Percentiles rank a stretch among this genome's conserved stretches.
Evolutionary conservation across 176 grass and related monocot species (phyloP).

Genomic region (Pontederia crassipes): DNA sequence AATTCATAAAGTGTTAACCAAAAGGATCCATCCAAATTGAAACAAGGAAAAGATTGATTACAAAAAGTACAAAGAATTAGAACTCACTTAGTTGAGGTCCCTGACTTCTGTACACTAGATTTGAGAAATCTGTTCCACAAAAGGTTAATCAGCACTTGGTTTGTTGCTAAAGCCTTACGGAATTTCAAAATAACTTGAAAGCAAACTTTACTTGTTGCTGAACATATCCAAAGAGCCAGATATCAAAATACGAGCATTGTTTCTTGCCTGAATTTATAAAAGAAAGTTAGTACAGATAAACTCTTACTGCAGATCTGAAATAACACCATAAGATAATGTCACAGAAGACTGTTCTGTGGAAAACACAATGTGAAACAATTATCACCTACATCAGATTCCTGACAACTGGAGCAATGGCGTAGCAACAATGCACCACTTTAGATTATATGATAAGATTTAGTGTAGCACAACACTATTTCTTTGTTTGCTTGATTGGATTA

Average conservation of each 20-base stretch:
- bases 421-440: too few relatives aligned
- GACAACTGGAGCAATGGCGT: too few relatives aligned
- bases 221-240: slow-evolving; percentile 88
- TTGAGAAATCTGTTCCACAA: slow-evolving; percentile 54
- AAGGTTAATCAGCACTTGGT: background rate
- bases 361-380: background rate
- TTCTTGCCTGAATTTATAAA: slow-evolving; percentile 57
- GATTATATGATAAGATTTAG: too few relatives aligned
- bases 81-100: slow-evolving; percentile 50
- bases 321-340: background rate
- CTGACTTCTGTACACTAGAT: slow-evolving; percentile 71
- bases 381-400: too few relatives aligned
- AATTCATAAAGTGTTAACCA: too few relatives aligned
- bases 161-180: background rate
- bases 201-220: slow-evolving; percentile 52
- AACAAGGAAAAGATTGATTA: background rate
- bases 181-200: slow-evolving; percentile 3
- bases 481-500: too few relatives aligned
- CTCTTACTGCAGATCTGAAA: too few relatives aligned
- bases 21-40: too few relatives aligned
- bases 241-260: slow-evolving; percentile 78
- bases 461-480: too few relatives aligned
- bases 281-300: background rate
- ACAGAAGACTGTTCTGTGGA: background rate
- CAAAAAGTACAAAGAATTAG: slow-evolving; percentile 6